These are phyloP conservation scores for Eucalyptus marginata DNA, from an alignment of 345 rosid species.

Conservation along the genomic window DNA sequence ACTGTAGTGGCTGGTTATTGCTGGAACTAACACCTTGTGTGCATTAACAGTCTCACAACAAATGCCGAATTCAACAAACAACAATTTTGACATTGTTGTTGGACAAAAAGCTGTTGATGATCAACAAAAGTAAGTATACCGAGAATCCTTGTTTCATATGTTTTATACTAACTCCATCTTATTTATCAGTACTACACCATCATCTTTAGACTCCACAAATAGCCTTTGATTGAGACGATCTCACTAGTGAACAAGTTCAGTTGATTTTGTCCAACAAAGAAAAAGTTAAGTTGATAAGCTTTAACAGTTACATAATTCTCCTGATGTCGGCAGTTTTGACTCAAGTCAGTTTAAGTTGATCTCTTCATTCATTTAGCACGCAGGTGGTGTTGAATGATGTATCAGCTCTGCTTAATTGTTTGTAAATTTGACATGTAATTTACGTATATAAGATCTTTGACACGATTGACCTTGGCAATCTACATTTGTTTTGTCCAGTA, in stretches of 20 bases:
- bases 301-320: not conserved
- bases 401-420: slow-evolving; percentile 4
- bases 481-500: not conserved
- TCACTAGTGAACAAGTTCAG: not conserved
- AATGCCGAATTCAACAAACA: not conserved
- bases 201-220: not conserved
- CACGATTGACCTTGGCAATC: slow-evolving; percentile 2
- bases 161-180: not conserved
- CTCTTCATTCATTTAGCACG: not conserved
- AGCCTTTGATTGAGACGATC: not conserved
- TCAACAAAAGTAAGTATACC: not conserved
- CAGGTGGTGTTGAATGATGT: not conserved
- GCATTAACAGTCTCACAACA: not conserved
- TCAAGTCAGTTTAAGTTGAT: not conserved
- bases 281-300: not conserved
- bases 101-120: not conserved
- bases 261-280: not conserved
- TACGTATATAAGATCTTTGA: not conserved
- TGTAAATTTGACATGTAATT: slow-evolving; percentile 7
- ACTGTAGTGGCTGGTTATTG: not conserved
- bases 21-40: not conserved
- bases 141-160: not conserved
- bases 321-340: not conserved
- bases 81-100: not conserved
- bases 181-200: not conserved